Conservation (phyloP, 768 basidiomycete species). For the Russula emetica region DNA sequence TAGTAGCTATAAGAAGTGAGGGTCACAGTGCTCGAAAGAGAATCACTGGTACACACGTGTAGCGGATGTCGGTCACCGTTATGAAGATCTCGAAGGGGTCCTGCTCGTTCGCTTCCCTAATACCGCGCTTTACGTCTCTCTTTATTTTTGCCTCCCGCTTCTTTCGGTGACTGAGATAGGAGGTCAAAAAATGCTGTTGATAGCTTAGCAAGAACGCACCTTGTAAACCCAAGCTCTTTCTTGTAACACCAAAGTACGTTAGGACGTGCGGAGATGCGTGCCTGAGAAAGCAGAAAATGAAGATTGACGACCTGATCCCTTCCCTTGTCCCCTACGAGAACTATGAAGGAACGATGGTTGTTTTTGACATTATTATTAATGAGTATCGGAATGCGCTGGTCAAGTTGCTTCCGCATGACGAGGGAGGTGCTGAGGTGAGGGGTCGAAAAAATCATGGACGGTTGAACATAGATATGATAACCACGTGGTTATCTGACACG, state of each 20-base stretch:
- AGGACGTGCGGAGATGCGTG: constrained; percentile 80
- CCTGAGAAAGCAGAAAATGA: constrained; percentile 91
- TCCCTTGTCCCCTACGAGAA: constrained; percentile 91
- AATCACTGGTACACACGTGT: constrained; percentile 59
- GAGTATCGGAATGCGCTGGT: constrained; percentile 87
- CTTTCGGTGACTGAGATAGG: constrained; percentile 72
- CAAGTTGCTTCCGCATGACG: constrained; percentile 80
- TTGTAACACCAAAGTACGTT: constrained; percentile 99
- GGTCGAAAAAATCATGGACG: not conserved
- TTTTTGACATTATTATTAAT: constrained; percentile 92
- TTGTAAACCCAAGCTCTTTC: constrained; percentile 95
- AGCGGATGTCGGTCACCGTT: constrained; percentile 97
- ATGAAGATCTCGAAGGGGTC: constrained; percentile 98
- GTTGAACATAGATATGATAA: not conserved
- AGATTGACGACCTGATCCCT: constrained; percentile 96
- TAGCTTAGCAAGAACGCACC: constrained; percentile 42
- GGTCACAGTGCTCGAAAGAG: not conserved
- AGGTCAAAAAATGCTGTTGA: not conserved
- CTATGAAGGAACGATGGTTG: constrained; percentile 92
- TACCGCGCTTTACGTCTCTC: constrained; percentile 89
- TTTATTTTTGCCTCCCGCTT: constrained; percentile 97
- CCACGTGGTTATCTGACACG: constrained; percentile 4
- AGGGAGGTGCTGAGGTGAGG: not conserved
- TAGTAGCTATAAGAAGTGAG: constrained; percentile 57
- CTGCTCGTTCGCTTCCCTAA: constrained; percentile 91